Base-by-base conservation (phyloP, 1,284 basidiomycete species). In the Apiotrichum siamense region DNA sequence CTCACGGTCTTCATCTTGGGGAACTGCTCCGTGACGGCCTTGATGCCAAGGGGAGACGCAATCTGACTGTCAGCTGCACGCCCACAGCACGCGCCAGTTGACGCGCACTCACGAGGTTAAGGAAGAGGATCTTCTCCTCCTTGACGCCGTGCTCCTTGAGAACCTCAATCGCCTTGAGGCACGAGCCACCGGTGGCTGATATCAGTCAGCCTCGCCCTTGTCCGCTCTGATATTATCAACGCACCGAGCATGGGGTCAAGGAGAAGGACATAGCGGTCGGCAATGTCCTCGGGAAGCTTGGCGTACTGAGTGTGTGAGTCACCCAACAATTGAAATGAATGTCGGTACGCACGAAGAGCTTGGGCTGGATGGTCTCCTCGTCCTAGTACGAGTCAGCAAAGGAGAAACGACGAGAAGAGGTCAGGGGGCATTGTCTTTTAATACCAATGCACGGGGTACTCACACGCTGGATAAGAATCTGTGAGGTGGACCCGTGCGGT, bases 201-300 rank as follows among this genome's bases (percentile, higher is more conserved):
- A 31, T 55, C 31, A 55, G 54, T 37, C 17, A 40, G 21, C 18
- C 15, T 32, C 11, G n/a, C n/a, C n/a, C n/a, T n/a, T n/a, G n/a
- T n/a, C n/a, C n/a, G n/a, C n/a, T 15, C 3, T 9, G 11, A 24
- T 9, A 32, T 13, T 6, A 21, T 33, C 23, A 24, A 63, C 82
- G 49, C 66, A 90, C 90, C 90, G 36, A 98, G 83, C 94, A 98
- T 98, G 1, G 94, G 94, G 71, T 98, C 94, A 15, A 98, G 82
- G 15, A 98, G 81, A 31, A 98, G 82, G 43, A 94, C 90, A 73
- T 94, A 98, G 48, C 94, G 84, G 35, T 82, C 78, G 0, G 86
- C 83, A 54, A 98, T 97, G 70, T 98, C 94, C 66, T 86, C 86
- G 3, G 94, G 94, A 45, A 97, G 83, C 83, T 97, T 80, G 49